Percentiles rank a stretch among this genome's conserved stretches.
These are phyloP conservation scores for Ophiosphaerella herpotricha DNA, from an alignment of 2,329 filamentous ascomycete species.

Conservation along the genomic window DNA sequence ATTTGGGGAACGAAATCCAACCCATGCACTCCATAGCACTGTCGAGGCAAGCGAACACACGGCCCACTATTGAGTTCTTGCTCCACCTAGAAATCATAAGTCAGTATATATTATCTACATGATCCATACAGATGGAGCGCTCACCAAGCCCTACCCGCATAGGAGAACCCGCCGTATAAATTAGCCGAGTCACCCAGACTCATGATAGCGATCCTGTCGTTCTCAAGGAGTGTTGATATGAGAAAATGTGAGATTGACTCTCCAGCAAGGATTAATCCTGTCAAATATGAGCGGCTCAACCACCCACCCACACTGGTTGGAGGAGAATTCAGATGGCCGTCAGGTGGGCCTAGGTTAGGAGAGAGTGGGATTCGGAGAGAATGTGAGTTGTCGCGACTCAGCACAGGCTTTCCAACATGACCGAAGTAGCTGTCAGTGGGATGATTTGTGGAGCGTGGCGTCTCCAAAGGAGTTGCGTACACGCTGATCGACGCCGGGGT, in stretches of 20 bases:
- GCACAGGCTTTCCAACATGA: constrained; percentile 26
- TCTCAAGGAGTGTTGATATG: constrained; percentile 62
- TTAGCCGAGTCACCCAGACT: constrained; percentile 57
- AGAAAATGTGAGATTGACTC: constrained; percentile 59
- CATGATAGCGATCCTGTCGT: constrained; percentile 55
- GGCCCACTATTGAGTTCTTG: constrained; percentile 59
- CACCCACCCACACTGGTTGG: constrained; percentile 53
- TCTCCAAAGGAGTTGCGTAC: constrained; percentile 46
- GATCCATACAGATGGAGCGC: no score
- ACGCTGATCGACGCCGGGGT: constrained; percentile 39
- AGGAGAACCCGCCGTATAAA: constrained; percentile 61
- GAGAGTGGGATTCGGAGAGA: constrained; percentile 40
- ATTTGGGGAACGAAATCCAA: constrained; percentile 54
- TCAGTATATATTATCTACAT: no score
- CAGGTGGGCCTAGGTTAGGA: constrained; percentile 13
- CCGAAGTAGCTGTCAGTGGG: constrained; percentile 44
- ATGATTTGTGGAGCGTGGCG: constrained; percentile 36
- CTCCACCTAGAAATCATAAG: constrained; percentile 50
- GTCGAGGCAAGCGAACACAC: constrained; percentile 55
- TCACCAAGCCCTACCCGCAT: constrained; percentile 52
- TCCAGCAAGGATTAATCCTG: constrained; percentile 60
- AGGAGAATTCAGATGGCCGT: constrained; percentile 15
- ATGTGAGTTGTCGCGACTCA: constrained; percentile 33
- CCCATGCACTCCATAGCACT: constrained; percentile 59
- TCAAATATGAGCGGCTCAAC: constrained; percentile 61